A percentile compares a stretch with the other conserved stretches of the same genome.
These are phyloP conservation scores for Phaeosphaeriaceae sp. DNA, from an alignment of 2,329 filamentous ascomycete genomes.

Conservation along the genomic window DNA sequence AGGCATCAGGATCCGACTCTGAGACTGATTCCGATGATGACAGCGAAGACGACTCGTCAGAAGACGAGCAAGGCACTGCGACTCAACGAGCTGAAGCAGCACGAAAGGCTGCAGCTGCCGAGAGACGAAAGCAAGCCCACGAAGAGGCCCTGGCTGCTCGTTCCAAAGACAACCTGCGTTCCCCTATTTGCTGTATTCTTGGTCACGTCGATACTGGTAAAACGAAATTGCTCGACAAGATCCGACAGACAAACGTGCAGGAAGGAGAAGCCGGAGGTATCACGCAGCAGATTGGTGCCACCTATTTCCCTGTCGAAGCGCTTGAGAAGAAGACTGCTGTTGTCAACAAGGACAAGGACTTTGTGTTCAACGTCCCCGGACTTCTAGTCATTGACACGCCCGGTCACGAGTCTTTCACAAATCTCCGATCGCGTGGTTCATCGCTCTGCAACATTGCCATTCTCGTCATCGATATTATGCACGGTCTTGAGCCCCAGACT, in stretches of 20 bases:
- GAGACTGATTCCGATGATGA: constrained; percentile 50
- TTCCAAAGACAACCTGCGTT: constrained; percentile 93
- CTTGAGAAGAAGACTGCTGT: constrained; percentile 91
- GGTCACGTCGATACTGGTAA: constrained; percentile 99
- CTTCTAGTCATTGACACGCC: constrained; percentile 97
- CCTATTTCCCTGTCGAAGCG: constrained; percentile 96
- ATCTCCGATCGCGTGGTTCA: constrained; percentile 93
- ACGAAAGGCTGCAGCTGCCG: constrained; percentile 86
- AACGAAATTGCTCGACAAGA: constrained; percentile 98
- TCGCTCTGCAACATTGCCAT: constrained; percentile 99
- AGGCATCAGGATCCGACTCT: constrained; percentile 27
- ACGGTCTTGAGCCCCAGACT: constrained; percentile 96
- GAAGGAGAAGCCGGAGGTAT: constrained; percentile 99
- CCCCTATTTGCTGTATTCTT: constrained; percentile 99
- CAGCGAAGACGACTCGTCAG: constrained; percentile 66
- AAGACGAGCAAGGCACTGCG: constrained; percentile 79
- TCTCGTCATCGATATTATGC: constrained; percentile 99
- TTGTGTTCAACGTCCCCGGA: constrained; percentile 98
- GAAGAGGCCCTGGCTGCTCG: constrained; percentile 90
- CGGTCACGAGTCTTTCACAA: constrained; percentile 99
- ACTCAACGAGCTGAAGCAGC: constrained; percentile 74
- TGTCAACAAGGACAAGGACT: constrained; percentile 86
- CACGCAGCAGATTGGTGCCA: constrained; percentile 98
- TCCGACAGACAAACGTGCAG: constrained; percentile 97
- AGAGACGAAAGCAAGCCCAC: constrained; percentile 86